These are phyloP conservation scores for Lipomyces sp. DNA, from an alignment of 805 yeast genomes.

Conservation along the genomic window DNA sequence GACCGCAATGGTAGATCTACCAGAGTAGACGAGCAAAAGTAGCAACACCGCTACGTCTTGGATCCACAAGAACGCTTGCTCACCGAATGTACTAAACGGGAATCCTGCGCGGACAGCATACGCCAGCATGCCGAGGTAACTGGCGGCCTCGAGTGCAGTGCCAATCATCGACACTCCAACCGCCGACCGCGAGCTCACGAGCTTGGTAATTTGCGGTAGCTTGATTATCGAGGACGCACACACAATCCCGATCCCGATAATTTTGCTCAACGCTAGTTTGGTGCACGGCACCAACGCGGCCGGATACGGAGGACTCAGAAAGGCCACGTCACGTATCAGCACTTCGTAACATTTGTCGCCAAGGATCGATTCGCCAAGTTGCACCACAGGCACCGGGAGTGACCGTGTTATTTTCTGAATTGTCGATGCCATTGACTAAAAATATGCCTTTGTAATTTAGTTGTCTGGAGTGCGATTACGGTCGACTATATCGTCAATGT, in stretches of 20 bases:
- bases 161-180: constrained; percentile 47
- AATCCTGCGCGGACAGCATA: constrained; percentile 48
- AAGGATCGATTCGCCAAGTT: constrained; percentile 36
- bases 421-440: constrained; percentile 12
- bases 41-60: constrained; percentile 47
- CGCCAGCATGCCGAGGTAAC: constrained; percentile 46
- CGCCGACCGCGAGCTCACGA: constrained; percentile 45
- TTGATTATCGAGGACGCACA: constrained; percentile 49
- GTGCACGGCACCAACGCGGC: constrained; percentile 37
- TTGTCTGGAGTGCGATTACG: no score
- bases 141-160: constrained; percentile 46
- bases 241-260: constrained; percentile 48
- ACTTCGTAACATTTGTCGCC: constrained; percentile 39
- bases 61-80: constrained; percentile 46
- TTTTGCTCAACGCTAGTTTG: constrained; percentile 44
- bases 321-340: constrained; percentile 39
- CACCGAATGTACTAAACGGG: constrained; percentile 51
- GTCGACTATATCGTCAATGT: no score
- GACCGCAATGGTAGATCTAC: constrained; percentile 36
- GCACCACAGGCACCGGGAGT: constrained; percentile 37
- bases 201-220: constrained; percentile 50
- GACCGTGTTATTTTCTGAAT: constrained; percentile 15
- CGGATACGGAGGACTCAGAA: constrained; percentile 33
- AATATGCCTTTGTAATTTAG: no score
- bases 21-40: constrained; percentile 43